Evolutionary conservation across 495 filamentous ascomycete species (phyloP).

Genomic region (Neurospora tetraspora): DNA sequence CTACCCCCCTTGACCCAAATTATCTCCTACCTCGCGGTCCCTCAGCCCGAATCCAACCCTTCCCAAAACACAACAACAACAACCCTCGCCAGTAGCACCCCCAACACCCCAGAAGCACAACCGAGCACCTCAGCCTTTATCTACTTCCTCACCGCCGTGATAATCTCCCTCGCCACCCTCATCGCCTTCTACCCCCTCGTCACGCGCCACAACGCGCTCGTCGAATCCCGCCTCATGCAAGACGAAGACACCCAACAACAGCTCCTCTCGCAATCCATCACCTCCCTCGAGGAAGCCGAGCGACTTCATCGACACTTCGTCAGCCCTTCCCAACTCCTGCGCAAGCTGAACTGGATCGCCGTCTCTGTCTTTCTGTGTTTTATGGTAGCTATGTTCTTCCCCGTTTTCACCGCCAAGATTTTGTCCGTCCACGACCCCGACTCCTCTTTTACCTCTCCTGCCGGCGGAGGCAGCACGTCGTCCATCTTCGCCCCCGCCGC

Average conservation of each 20-base stretch:
- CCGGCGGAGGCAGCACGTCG: no score
- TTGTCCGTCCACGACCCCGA: conserved; percentile 51
- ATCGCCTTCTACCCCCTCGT: conserved; percentile 43
- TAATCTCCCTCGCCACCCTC: conserved; percentile 47
- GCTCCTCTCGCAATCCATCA: conserved; percentile 28
- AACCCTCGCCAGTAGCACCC: not conserved
- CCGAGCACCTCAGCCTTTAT: conserved; percentile 63
- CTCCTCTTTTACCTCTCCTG: conserved; percentile 26
- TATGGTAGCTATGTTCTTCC: conserved; percentile 82
- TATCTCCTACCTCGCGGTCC: conserved; percentile 63
- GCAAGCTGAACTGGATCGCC: conserved; percentile 64
- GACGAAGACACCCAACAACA: conserved; percentile 11
- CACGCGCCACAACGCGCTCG: conserved; percentile 30
- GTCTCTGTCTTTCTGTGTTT: conserved; percentile 69
- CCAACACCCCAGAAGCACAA: conserved; percentile 2
- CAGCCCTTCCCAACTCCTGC: conserved; percentile 53
- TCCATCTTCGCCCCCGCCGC: conserved; percentile 53
- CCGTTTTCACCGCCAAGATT: conserved; percentile 81
- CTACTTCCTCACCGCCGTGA: conserved; percentile 85
- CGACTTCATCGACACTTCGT: conserved; percentile 46
- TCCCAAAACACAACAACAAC: not conserved
- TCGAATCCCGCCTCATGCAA: conserved; percentile 27
- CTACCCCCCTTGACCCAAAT: conserved; percentile 83
- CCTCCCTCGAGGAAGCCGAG: conserved; percentile 36
- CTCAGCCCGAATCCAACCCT: conserved; percentile 18